Percentiles rank a stretch among this genome's conserved stretches.
Conservation (phyloP, 495 filamentous ascomycete genomes). For the Mycothermus thermophilus region DNA sequence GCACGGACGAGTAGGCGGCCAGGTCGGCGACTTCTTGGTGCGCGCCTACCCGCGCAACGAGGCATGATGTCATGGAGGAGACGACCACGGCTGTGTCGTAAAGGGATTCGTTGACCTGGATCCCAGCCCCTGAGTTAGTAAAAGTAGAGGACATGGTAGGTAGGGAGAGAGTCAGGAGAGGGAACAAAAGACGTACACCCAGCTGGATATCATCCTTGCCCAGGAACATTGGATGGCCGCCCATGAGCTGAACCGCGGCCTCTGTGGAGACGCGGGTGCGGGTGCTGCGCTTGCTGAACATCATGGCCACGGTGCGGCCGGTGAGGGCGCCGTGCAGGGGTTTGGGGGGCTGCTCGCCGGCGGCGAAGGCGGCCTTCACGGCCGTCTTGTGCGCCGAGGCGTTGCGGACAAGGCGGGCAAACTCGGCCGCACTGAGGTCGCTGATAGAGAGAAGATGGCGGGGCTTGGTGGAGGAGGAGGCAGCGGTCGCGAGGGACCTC, state of each 20-base stretch:
- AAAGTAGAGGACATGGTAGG: not conserved
- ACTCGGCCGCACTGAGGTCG: constrained; percentile 66
- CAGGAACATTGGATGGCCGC: constrained; percentile 91
- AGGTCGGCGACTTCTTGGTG: constrained; percentile 71
- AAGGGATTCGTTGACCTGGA: constrained; percentile 74
- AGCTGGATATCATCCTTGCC: constrained; percentile 91
- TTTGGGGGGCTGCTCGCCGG: constrained; percentile 28
- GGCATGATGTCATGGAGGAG: constrained; percentile 80
- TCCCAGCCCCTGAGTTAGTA: constrained; percentile 7
- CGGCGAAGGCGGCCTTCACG: constrained; percentile 55
- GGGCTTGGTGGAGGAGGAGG: constrained; percentile 30
- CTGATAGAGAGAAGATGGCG: constrained; percentile 83
- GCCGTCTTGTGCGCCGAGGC: constrained; percentile 59
- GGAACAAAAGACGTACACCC: constrained; percentile 42
- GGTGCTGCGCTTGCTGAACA: constrained; percentile 90
- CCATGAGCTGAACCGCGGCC: constrained; percentile 65
- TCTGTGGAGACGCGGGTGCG: constrained; percentile 88
- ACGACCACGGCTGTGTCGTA: constrained; percentile 80
- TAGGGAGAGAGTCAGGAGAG: not conserved
- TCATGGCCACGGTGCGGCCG: constrained; percentile 81
- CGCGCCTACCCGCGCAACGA: constrained; percentile 75
- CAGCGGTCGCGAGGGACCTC: no score
- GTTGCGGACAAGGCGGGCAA: constrained; percentile 69
- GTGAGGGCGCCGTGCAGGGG: constrained; percentile 34
- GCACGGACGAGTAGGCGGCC: constrained; percentile 68